Base-by-base conservation (phyloP, 139 green algal genomes). In the Tetraselmis chui region DNA sequence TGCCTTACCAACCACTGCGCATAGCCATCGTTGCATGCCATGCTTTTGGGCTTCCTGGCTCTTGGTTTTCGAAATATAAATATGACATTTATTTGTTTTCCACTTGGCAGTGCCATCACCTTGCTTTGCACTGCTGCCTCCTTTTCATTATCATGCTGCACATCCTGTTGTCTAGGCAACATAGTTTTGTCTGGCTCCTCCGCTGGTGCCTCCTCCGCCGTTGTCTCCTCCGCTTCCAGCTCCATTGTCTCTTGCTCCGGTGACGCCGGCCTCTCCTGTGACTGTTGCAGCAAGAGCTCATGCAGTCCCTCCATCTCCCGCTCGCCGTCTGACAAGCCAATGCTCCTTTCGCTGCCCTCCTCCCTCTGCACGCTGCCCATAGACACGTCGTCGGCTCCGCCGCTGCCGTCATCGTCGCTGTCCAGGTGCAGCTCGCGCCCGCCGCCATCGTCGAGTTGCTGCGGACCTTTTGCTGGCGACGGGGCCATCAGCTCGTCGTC, bases 121-220 rank as follows among this genome's bases (percentile, higher is more conserved):
- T 67, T 67, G 45, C 45, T 67, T 18, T 67, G 45, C 45, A 67
- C 45, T 67, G 45, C 45, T 67, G 45, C 45, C 45, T 67, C 45
- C 45, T 67, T 67, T 67, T 67, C 45, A 67, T 67, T 67, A 67
- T 67, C 45, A 67, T 67, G 45, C 45, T 67, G 45, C 45, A 67
- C 45, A 67, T 5, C 45, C 45, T 67, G 5, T 18, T 67, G 45
- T 67, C 45, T 67, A 67, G 45, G 45, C 45, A 67, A 67, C 45
- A 67, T 67, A 67, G 45, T 67, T 67, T 67, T 67, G 45, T 18
- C 45, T 67, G 45, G 45, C 45, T 67, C 45, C 45, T 67, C 45
- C 45, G 45, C 45, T 67, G 45, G 11, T 67, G 45, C 45, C 45
- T 67, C 45, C 45, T 67, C 45, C 45, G 45, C 45, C 45, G 45